phyloP scores from a whole-genome alignment of 1,284 basidiomycete species.

The Hortiboletus rubellus region DNA sequence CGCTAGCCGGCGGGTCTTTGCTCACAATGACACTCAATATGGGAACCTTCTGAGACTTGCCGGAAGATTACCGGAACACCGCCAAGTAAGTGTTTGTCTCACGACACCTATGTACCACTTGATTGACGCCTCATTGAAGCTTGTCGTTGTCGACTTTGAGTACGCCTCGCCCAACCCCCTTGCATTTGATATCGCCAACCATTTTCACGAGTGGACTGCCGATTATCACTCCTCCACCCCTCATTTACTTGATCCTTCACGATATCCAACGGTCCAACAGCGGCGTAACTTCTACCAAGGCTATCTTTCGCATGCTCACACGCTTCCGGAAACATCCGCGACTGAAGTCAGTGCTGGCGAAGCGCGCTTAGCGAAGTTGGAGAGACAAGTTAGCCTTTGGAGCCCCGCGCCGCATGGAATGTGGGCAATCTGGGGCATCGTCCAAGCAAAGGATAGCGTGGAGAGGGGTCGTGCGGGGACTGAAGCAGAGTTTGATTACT shows the following conservation, averaged over 20 bases:
- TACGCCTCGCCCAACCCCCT: constrained; percentile 89
- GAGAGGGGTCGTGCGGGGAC: constrained; percentile 51
- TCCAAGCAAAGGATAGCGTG: constrained; percentile 84
- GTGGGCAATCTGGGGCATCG: constrained; percentile 92
- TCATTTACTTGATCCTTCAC: constrained; percentile 66
- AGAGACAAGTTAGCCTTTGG: constrained; percentile 81
- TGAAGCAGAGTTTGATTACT: constrained; percentile 76
- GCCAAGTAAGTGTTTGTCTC: constrained; percentile 50
- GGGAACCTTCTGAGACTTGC: constrained; percentile 85
- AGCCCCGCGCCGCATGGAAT: constrained; percentile 84
- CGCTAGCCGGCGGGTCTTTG: constrained; percentile 67
- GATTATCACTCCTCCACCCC: constrained; percentile 80
- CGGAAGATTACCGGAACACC: constrained; percentile 56
- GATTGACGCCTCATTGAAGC: constrained; percentile 44
- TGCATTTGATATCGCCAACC: constrained; percentile 93
- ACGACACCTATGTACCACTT: background rate
- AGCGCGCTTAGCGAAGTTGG: constrained; percentile 51
- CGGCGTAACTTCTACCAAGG: constrained; percentile 81
- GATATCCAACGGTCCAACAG: constrained; percentile 75
- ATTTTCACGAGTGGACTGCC: constrained; percentile 95
- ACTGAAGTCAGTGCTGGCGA: constrained; percentile 34
- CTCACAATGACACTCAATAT: constrained; percentile 93
- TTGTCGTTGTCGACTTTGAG: constrained; percentile 95
- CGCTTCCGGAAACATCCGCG: constrained; percentile 35
- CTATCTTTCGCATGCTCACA: constrained; percentile 62